Percentiles rank a stretch among this genome's conserved stretches.
phyloP scores from a whole-genome alignment of 2,329 filamentous ascomycete genomes.

The Apiospora kogelbergensis region DNA sequence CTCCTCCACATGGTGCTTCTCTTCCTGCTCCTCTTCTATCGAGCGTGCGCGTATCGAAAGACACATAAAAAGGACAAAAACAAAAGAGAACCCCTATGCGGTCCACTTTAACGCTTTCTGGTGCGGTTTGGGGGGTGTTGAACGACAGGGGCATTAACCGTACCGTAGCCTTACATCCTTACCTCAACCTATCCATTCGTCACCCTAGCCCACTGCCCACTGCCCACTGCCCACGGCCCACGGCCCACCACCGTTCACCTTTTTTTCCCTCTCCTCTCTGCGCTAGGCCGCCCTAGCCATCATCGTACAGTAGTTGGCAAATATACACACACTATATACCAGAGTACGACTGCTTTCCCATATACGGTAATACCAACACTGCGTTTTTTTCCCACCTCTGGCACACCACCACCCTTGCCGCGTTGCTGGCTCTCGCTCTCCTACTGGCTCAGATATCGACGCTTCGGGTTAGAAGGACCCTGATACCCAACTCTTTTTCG shows the following conservation, averaged over 20 bases:
- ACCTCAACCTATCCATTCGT: background rate
- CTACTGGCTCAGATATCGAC: slow-evolving; percentile 3
- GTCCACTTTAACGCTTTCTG: background rate
- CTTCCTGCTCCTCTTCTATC: background rate
- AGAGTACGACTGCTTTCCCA: background rate
- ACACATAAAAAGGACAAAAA: background rate
- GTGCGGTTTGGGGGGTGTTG: slow-evolving; percentile 7
- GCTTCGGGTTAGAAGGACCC: slow-evolving; percentile 10
- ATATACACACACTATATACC: background rate
- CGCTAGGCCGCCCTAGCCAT: background rate
- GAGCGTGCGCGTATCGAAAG: background rate
- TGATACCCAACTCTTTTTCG: slow-evolving; percentile 3
- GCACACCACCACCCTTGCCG: slow-evolving; percentile 2
- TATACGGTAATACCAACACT: background rate
- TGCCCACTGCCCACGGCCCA: too few relatives aligned
- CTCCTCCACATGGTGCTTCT: background rate
- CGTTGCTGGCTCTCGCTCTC: slow-evolving; percentile 3
- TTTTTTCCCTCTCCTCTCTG: background rate
- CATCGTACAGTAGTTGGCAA: background rate
- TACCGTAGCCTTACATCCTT: slow-evolving; percentile 10
- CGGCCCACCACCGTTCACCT: background rate
- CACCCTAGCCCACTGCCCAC: slow-evolving; percentile 6
- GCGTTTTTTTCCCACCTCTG: background rate
- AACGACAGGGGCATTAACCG: background rate
- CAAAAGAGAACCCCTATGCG: background rate